Evolutionary conservation across 139 green algal genomes (phyloP).

Genomic region (Astrephomene gubernaculifera): DNA sequence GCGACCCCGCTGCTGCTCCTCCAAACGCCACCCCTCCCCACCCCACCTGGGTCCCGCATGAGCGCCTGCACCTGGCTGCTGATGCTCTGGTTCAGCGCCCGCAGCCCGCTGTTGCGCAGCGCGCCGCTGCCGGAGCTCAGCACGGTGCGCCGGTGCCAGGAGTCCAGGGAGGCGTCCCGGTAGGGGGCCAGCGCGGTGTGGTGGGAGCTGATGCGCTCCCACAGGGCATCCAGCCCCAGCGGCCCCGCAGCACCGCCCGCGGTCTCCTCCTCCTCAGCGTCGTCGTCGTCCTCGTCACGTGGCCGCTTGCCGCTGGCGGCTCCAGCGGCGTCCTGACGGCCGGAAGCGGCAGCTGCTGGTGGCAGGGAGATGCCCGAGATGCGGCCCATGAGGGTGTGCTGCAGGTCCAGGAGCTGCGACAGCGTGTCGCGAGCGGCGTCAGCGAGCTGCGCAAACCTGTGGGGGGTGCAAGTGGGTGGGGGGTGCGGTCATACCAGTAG

Average conservation of each 20-base stretch:
- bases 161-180: constrained; percentile 80
- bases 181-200: constrained; percentile 62
- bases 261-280: not conserved
- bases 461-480: too few species aligned
- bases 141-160: constrained; percentile 86
- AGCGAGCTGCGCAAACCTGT: constrained; percentile 27
- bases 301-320: not conserved
- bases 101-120: constrained; percentile 60
- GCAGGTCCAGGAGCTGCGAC: constrained; percentile 61
- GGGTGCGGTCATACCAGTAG: not conserved
- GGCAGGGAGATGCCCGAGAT: constrained; percentile 52
- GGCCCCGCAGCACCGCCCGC: too few species aligned
- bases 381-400: constrained; percentile 59
- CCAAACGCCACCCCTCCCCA: too few species aligned
- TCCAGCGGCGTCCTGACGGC: not conserved
- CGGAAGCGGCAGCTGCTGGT: not conserved
- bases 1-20: too few species aligned
- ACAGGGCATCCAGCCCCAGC: constrained; percentile 49
- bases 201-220: constrained; percentile 46
- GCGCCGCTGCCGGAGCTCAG: constrained; percentile 65
- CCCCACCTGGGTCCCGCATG: constrained; percentile 48
- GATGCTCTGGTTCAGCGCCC: constrained; percentile 81
- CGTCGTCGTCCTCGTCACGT: constrained; percentile 4
- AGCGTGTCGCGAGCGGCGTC: constrained; percentile 45
- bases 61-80: constrained; percentile 65